Conservation (phyloP, 2,329 filamentous ascomycete genomes). For the Diaporthe ampelina region DNA sequence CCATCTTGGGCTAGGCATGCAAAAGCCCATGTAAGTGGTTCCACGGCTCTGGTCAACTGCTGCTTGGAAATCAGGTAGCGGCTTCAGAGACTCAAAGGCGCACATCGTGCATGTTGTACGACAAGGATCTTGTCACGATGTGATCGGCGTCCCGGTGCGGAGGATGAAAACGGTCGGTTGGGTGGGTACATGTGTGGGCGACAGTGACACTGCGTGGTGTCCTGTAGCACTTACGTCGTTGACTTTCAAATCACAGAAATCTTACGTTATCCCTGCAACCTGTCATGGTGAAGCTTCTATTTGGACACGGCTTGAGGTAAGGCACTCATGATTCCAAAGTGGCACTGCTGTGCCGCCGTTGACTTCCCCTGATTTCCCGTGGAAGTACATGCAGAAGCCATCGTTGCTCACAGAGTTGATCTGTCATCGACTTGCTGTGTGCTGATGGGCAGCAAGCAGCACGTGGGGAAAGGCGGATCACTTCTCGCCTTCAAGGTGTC, state of each 20-base stretch:
- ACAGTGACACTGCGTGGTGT: background rate
- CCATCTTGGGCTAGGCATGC: background rate
- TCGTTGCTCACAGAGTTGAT: background rate
- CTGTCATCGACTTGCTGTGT: background rate
- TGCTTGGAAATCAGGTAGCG: slow-evolving; percentile 12
- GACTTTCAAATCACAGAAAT: slow-evolving; percentile 5
- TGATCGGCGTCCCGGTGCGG: slow-evolving; percentile 5
- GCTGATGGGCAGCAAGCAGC: background rate
- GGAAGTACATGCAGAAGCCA: background rate
- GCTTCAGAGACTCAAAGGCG: background rate
- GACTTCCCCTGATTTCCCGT: background rate
- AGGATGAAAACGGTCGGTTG: background rate
- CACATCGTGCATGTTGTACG: background rate
- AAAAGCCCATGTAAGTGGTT: background rate
- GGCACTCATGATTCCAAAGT: background rate
- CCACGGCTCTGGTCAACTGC: background rate
- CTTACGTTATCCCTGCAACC: slow-evolving; percentile 15
- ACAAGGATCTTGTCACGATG: slow-evolving; percentile 15
- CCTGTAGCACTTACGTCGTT: slow-evolving; percentile 27
- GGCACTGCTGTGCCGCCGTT: background rate
- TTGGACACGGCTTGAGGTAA: background rate
- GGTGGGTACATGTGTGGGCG: background rate
- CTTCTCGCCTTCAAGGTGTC: background rate
- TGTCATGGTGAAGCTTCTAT: background rate
- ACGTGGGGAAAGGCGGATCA: background rate